Conservation (phyloP, 164 flowering plant genomes). For the Annona squamosa region DNA sequence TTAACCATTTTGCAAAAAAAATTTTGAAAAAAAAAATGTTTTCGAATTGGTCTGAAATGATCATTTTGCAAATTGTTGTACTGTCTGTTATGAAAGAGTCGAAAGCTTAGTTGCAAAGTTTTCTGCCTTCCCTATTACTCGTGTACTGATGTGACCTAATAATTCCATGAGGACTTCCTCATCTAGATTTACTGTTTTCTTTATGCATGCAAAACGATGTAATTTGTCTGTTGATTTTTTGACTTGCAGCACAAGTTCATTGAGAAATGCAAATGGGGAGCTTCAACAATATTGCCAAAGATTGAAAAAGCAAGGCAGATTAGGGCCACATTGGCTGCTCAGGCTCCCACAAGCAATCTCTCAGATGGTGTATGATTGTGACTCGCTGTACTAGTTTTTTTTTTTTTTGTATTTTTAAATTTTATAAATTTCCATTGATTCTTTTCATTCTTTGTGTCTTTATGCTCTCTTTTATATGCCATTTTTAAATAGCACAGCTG, state of each 20-base stretch:
- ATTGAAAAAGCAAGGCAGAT: conserved; percentile 76
- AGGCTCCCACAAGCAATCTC: conserved; percentile 35
- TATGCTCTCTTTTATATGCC: neutral
- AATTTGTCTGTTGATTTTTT: neutral
- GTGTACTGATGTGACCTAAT: neutral
- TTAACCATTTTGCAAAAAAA: too few relatives aligned
- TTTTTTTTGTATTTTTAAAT: neutral
- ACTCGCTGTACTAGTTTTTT: neutral
- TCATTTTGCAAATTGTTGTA: too few relatives aligned
- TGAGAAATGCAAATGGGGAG: conserved; percentile 80
- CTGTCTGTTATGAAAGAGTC: too few relatives aligned
- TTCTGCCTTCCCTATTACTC: neutral
- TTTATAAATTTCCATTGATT: neutral
- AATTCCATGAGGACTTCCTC: neutral
- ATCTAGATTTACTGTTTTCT: too few relatives aligned
- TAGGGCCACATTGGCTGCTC: conserved; percentile 54
- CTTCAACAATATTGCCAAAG: conserved; percentile 73
- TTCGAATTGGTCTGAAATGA: too few relatives aligned
- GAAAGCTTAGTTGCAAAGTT: too few relatives aligned
- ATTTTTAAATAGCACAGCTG: conserved; percentile 25
- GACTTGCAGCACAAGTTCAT: conserved; percentile 78
- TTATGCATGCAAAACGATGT: neutral
- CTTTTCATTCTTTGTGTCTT: neutral
- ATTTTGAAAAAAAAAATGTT: too few relatives aligned
- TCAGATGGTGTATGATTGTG: conserved; percentile 39